Percentiles rank a stretch among this genome's conserved stretches.
phyloP scores from a whole-genome alignment of 2,329 filamentous ascomycete genomes.

The Aspergillus uvarum region DNA sequence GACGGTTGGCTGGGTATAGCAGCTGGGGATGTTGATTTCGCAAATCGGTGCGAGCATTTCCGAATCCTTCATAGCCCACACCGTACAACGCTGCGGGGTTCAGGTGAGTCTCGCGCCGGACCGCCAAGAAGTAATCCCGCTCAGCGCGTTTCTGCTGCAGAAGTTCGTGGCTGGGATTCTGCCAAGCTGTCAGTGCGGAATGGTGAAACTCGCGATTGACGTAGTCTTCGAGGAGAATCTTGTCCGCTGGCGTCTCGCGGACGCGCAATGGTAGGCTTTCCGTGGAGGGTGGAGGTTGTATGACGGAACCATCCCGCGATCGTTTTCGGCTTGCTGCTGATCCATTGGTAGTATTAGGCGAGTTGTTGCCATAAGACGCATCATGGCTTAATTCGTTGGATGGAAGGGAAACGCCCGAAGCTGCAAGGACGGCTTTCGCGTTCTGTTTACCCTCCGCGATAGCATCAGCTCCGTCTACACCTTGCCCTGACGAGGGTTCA shows the following conservation, averaged over 20 bases:
- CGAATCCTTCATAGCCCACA: conserved; percentile 80
- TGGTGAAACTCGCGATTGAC: conserved; percentile 63
- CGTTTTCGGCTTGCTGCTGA: conserved; percentile 55
- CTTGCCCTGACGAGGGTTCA: conserved; percentile 25
- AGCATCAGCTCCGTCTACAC: conserved; percentile 39
- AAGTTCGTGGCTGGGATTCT: conserved; percentile 56
- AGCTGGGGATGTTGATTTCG: conserved; percentile 65
- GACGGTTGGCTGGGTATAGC: conserved; percentile 76
- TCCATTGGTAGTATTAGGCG: conserved; percentile 46
- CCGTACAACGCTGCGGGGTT: conserved; percentile 63
- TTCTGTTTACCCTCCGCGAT: conserved; percentile 61
- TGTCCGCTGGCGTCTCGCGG: conserved; percentile 46
- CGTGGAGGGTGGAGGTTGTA: conserved; percentile 41
- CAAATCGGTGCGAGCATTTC: conserved; percentile 78
- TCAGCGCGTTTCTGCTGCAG: conserved; percentile 65
- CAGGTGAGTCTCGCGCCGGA: conserved; percentile 59
- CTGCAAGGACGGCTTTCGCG: conserved; percentile 58
- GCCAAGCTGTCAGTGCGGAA: conserved; percentile 53
- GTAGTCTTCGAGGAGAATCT: conserved; percentile 62
- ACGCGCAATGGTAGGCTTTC: conserved; percentile 33
- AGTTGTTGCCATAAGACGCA: conserved; percentile 29
- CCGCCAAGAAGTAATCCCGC: conserved; percentile 66
- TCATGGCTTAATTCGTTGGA: conserved; percentile 31
- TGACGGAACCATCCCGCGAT: conserved; percentile 59
- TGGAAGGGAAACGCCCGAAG: conserved; percentile 43